phyloP scores from a whole-genome alignment of 108 stramenopile genomes.

The Stephanodiscus minutulus region DNA sequence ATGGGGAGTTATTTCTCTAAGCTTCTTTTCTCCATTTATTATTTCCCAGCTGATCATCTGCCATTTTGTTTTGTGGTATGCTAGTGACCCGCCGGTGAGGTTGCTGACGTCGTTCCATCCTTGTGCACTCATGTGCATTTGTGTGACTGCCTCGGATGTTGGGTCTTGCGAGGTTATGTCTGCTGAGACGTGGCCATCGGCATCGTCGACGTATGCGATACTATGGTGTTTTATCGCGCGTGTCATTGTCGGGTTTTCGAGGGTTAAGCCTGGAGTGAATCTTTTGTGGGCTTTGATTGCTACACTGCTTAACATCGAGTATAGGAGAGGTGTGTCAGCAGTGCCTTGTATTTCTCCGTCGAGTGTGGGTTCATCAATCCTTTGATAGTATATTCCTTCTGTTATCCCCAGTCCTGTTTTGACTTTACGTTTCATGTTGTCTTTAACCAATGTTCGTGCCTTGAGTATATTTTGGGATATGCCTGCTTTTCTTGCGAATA shows the following conservation, averaged over 20 bases:
- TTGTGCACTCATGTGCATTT: not conserved
- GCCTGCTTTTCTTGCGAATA: not conserved
- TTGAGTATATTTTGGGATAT: not conserved
- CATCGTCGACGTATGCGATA: not conserved
- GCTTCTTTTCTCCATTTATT: too few species aligned
- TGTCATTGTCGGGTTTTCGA: not conserved
- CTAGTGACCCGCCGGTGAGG: not conserved
- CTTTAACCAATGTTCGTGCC: not conserved
- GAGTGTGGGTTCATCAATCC: not conserved
- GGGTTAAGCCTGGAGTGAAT: not conserved
- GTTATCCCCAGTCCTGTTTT: not conserved
- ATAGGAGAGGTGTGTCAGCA: not conserved
- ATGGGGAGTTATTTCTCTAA: too few species aligned
- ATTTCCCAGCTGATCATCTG: not conserved
- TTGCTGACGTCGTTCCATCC: not conserved
- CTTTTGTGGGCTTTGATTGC: not conserved
- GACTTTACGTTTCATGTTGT: not conserved
- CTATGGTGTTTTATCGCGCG: not conserved
- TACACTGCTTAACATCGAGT: not conserved
- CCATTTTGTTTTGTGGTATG: conserved; percentile 2
- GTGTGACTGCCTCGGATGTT: not conserved
- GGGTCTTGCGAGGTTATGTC: not conserved
- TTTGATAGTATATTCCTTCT: not conserved
- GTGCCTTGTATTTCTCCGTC: not conserved
- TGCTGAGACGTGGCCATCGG: not conserved